Base-by-base conservation (phyloP, 2,329 filamentous ascomycete species). In the Fusarium sp. region DNA sequence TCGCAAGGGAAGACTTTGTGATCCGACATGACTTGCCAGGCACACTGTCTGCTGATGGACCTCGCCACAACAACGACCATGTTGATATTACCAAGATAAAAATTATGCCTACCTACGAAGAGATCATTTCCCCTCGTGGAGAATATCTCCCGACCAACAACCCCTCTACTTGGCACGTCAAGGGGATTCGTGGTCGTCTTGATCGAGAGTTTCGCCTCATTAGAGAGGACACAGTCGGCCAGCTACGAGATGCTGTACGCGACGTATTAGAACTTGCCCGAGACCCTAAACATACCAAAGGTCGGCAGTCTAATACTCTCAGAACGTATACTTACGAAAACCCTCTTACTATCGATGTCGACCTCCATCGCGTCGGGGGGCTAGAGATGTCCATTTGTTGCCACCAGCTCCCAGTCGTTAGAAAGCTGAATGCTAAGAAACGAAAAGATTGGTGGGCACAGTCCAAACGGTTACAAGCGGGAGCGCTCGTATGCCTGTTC, bases 151-250 rank as follows among this genome's bases (percentile, higher is more conserved):
- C 44, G 1, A 57, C 54, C 10, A 57, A 48, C 6, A 12, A 49
- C 25, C 54, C 54, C 5, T 57, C 54, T 1, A 40, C 5, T 12
- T 81, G 78, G 71, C 83, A 76, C 49, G 62, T 68, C 63, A 69
- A 75, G 6, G 83, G 84, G 2, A 80, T 85, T 13, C 76, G 74
- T 7, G 85, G 86, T 4, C 80, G 86, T 2, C 74, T 89, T 0
- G 87, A 89, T 73, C 79, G 83, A 58, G 83, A 88, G 57, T 89
- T 89, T 51, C 82, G 87, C 18, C 81, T 89, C 2, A 74, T 88
- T 3, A 81, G 87, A 4, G 85, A 88, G 74, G 86, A 89, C 67
- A 86, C 83, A 0, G 78, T 88, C 4, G 85, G 85, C 0, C 83
- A 87, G 61, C 77, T 89, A 7, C 80, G 85, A 40, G 84, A 88